Conservation (phyloP, 352 stramenopile species). For the Globisporangium nunn region DNA sequence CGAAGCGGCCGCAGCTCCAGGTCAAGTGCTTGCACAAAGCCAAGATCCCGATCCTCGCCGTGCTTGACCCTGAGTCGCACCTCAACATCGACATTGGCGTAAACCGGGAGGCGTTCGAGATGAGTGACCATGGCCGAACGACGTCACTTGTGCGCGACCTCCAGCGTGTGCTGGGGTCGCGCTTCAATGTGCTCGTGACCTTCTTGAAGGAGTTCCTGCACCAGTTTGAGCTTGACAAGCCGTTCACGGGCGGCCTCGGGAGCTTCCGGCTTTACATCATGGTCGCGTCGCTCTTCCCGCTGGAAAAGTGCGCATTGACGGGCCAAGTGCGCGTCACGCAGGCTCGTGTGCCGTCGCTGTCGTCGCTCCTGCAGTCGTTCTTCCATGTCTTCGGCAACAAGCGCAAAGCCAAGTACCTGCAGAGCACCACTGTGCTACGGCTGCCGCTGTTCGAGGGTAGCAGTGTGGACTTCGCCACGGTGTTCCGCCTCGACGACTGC, state of each 20-base stretch:
- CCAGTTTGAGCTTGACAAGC: constrained; percentile 74
- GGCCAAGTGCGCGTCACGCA: background rate
- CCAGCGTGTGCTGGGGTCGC: constrained; percentile 29
- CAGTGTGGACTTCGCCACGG: constrained; percentile 43
- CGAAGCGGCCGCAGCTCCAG: constrained; percentile 39
- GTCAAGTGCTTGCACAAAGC: constrained; percentile 66
- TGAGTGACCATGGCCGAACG: constrained; percentile 56
- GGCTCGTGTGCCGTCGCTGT: constrained; percentile 7
- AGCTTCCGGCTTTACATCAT: constrained; percentile 82
- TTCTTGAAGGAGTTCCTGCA: constrained; percentile 79
- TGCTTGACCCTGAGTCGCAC: constrained; percentile 41
- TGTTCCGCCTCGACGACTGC: constrained; percentile 64
- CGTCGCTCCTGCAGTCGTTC: constrained; percentile 38
- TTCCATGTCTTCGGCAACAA: constrained; percentile 67
- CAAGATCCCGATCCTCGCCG: constrained; percentile 72
- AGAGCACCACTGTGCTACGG: constrained; percentile 34
- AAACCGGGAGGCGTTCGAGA: constrained; percentile 48
- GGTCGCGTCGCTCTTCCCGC: constrained; percentile 58
- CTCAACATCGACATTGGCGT: constrained; percentile 58
- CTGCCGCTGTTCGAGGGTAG: constrained; percentile 26
- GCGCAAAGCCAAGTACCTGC: constrained; percentile 38
- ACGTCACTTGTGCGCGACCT: constrained; percentile 47
- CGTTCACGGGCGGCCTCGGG: constrained; percentile 65
- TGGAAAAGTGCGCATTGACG: constrained; percentile 8
- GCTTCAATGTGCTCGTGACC: constrained; percentile 47